A percentile compares a stretch with the other conserved stretches of the same genome.
These are phyloP conservation scores for Colletotrichum lindemuthianum DNA, from an alignment of 2,329 filamentous ascomycete genomes.

Conservation along the genomic window DNA sequence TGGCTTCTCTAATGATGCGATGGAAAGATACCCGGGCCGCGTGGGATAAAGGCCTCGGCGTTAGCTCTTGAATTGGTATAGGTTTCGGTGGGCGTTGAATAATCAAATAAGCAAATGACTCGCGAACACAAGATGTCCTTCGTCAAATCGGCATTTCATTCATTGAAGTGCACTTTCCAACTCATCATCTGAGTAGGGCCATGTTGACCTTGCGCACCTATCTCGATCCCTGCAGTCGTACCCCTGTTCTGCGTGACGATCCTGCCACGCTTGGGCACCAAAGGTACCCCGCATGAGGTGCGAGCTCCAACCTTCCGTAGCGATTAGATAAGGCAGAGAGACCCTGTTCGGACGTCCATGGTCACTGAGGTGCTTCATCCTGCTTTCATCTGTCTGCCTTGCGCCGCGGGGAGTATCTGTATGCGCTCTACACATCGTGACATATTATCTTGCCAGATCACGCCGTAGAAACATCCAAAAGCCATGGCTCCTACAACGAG, in stretches of 20 bases:
- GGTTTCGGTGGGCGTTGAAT: not conserved
- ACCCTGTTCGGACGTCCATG: slow-evolving; percentile 16
- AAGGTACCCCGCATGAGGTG: slow-evolving; percentile 32
- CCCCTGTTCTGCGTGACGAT: slow-evolving; percentile 1
- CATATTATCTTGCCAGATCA: slow-evolving; percentile 3
- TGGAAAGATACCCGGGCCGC: slow-evolving; percentile 33
- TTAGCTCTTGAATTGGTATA: slow-evolving; percentile 1
- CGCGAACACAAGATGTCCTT: no score
- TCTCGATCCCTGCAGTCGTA: not conserved
- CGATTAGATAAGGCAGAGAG: slow-evolving; percentile 36
- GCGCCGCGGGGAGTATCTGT: slow-evolving; percentile 1
- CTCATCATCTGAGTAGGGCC: no score
- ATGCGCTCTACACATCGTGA: slow-evolving; percentile 5
- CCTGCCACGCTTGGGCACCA: slow-evolving; percentile 28
- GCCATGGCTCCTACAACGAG: slow-evolving; percentile 49
- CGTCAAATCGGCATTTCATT: no score
- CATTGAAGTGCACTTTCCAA: no score
- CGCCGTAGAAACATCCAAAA: slow-evolving; percentile 11
- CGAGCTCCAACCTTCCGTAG: slow-evolving; percentile 29
- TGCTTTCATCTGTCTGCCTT: slow-evolving; percentile 25
- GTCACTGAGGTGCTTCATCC: slow-evolving; percentile 22
- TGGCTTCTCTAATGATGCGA: slow-evolving; percentile 5
- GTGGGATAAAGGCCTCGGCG: slow-evolving; percentile 25
- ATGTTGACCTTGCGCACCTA: no score
- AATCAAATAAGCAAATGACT: not conserved